Evolutionary conservation across 176 grass and related monocot genomes (phyloP).

Genomic region (Pontederia crassipes): DNA sequence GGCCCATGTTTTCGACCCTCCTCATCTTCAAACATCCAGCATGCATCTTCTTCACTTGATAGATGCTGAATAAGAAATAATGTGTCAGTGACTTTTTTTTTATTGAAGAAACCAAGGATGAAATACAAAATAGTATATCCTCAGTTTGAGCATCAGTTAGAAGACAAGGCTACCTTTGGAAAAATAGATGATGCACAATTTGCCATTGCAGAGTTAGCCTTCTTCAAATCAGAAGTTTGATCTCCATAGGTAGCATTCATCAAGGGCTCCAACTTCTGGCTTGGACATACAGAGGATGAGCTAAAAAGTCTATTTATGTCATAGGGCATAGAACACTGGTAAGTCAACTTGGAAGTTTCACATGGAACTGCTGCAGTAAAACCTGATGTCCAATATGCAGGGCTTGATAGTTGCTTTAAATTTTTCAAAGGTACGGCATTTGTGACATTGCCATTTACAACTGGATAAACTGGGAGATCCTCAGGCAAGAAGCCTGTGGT

Average conservation of each 20-base stretch:
- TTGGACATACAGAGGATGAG: background rate
- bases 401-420: conserved; percentile 43
- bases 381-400: conserved; percentile 18
- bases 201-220: conserved; percentile 2
- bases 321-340: background rate
- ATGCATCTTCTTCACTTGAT: conserved; percentile 56
- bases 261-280: too few species aligned
- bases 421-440: conserved; percentile 55
- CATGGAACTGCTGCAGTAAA: background rate
- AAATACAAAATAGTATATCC: background rate
- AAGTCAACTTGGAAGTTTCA: background rate
- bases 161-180: conserved; percentile 33
- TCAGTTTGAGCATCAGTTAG: background rate
- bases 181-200: conserved; percentile 22
- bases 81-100: background rate
- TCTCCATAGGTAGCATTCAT: conserved; percentile 1
- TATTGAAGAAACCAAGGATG: conserved; percentile 10
- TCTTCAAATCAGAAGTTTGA: conserved; percentile 7
- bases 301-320: background rate
- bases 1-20: conserved; percentile 61
- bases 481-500: conserved; percentile 64
- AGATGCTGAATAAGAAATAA: conserved; percentile 32
- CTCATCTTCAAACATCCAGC: conserved; percentile 94
- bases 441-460: conserved; percentile 42
- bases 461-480: conserved; percentile 56